Percentiles rank a stretch among this genome's conserved stretches.
Evolutionary conservation across 2,329 filamentous ascomycete genomes (phyloP).

Genomic region (Alternaria gaisen): DNA sequence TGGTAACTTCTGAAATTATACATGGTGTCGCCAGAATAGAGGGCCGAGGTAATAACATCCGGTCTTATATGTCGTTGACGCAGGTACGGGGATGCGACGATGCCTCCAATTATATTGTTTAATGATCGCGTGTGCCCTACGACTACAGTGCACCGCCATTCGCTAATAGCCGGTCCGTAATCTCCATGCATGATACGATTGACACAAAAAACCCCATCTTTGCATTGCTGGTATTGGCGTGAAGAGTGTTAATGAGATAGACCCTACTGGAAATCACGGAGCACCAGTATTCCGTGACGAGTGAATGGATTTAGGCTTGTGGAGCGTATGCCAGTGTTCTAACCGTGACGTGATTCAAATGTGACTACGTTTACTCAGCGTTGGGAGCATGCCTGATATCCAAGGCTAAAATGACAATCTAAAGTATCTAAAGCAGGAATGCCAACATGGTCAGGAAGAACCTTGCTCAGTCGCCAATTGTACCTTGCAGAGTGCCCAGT

Average conservation of each 20-base stretch:
- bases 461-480: conserved; percentile 3
- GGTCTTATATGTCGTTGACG: neutral
- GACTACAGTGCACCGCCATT: conserved; percentile 26
- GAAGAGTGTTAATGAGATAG: conserved; percentile 12
- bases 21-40: conserved; percentile 11
- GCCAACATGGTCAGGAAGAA: neutral
- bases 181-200: conserved; percentile 26
- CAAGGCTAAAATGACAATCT: neutral
- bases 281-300: conserved; percentile 3
- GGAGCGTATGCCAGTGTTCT: neutral
- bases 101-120: neutral
- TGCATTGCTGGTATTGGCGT: conserved; percentile 18
- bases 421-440: neutral
- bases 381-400: neutral
- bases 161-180: conserved; percentile 27
- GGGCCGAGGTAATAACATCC: conserved; percentile 13
- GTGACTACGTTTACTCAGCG: neutral
- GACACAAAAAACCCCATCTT: conserved; percentile 20
- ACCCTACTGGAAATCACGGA: neutral
- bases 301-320: conserved; percentile 1
- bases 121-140: conserved; percentile 23
- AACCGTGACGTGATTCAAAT: neutral
- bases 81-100: conserved; percentile 1
- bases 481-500: conserved; percentile 4
- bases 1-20: conserved; percentile 26